These are phyloP conservation scores for Paramecium biaurelia DNA, from an alignment of 73 alveolate genomes.

Conservation along the genomic window DNA sequence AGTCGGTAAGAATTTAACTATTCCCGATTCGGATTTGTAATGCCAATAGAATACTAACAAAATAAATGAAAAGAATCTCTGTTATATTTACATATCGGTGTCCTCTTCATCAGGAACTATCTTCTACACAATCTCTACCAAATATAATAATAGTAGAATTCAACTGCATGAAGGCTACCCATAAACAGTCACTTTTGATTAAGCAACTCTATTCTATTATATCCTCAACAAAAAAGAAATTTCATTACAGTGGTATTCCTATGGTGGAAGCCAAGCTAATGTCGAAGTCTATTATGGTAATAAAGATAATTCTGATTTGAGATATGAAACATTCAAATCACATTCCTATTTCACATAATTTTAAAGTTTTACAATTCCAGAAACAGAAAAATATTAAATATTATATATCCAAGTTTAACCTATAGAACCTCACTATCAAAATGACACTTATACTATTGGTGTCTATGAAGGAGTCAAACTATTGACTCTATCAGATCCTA, in stretches of 20 bases:
- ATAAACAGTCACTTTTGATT: background rate
- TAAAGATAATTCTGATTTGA: background rate
- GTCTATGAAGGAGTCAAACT: background rate
- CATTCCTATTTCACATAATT: background rate
- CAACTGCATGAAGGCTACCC: conserved; percentile 6
- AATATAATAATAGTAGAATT: background rate
- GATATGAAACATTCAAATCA: background rate
- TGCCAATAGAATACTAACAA: background rate
- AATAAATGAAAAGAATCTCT: background rate
- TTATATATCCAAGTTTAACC: background rate
- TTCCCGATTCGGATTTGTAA: background rate
- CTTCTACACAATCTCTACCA: background rate
- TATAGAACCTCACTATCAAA: background rate
- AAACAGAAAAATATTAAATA: background rate
- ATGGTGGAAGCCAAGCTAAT: background rate
- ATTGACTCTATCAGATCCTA: background rate
- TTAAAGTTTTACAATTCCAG: background rate
- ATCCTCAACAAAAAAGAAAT: background rate
- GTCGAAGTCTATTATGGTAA: background rate
- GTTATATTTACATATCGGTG: background rate
- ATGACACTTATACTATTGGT: background rate
- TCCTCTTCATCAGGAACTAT: background rate
- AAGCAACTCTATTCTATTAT: conserved; percentile 1
- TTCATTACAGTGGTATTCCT: background rate
- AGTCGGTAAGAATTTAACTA: background rate